Percentiles rank a stretch among this genome's conserved stretches.
Conservation (phyloP, 140 eudicot species). For the Erigeron philadelphicus region DNA sequence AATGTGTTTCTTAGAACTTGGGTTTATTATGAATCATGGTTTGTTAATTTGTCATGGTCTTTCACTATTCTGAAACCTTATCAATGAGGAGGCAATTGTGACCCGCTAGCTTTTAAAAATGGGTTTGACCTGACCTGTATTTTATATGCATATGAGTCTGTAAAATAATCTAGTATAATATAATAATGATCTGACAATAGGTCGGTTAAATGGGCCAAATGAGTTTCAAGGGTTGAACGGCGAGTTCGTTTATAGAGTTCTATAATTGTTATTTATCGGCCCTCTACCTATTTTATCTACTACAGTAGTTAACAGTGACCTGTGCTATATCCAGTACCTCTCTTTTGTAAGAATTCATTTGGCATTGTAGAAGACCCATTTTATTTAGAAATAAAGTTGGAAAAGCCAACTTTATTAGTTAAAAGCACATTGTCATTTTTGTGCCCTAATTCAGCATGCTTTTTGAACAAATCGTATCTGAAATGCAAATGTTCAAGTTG, state of each 20-base stretch:
- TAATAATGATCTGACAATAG: too few relatives aligned
- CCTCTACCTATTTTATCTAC: too few relatives aligned
- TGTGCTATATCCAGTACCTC: too few relatives aligned
- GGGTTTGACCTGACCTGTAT: too few relatives aligned
- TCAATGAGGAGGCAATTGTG: not conserved
- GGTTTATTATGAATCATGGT: not conserved
- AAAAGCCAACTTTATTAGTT: not conserved
- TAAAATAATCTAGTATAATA: too few relatives aligned
- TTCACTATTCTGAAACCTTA: not conserved
- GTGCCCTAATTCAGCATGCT: not conserved
- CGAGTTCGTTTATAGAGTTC: too few relatives aligned
- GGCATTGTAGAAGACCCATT: not conserved
- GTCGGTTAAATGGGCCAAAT: too few relatives aligned
- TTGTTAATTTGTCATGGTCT: not conserved
- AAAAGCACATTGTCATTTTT: not conserved
- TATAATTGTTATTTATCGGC: too few relatives aligned
- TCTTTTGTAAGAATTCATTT: not conserved
- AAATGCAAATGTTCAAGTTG: slow-evolving; percentile 3
- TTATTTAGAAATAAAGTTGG: not conserved
- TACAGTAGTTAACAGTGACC: too few relatives aligned
- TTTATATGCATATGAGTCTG: too few relatives aligned
- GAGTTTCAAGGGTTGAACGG: too few relatives aligned
- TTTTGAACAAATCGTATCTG: not conserved
- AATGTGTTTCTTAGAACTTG: not conserved
- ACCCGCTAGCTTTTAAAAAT: too few relatives aligned